These are phyloP conservation scores for Trametes cingulata DNA, from an alignment of 768 basidiomycete genomes.

Conservation along the genomic window DNA sequence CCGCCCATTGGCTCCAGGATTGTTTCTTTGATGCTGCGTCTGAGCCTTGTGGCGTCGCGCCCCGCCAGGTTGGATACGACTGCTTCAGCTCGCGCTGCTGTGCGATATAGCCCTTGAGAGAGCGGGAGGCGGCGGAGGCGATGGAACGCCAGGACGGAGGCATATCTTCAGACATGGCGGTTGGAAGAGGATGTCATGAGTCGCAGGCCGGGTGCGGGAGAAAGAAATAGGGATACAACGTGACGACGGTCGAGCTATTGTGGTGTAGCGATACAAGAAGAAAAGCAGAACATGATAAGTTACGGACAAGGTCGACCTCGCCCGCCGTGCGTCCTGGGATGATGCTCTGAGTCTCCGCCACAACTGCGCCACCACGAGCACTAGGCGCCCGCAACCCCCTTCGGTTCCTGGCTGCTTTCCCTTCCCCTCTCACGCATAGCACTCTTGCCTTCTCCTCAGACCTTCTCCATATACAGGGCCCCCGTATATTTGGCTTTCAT, in stretches of 20 bases:
- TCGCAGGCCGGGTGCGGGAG: neutral
- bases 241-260: neutral
- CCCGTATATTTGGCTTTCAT: no score
- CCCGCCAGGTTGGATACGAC: slow-evolving; percentile 21
- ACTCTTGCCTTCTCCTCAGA: neutral
- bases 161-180: slow-evolving; percentile 34
- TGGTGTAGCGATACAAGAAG: neutral
- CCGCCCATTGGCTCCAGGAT: slow-evolving; percentile 65
- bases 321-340: neutral
- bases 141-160: slow-evolving; percentile 31
- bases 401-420: no score
- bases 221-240: slow-evolving; percentile 1
- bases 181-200: slow-evolving; percentile 1
- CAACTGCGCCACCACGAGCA: slow-evolving; percentile 1
- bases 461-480: neutral
- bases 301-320: neutral
- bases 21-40: slow-evolving; percentile 35
- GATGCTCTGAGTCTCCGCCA: neutral
- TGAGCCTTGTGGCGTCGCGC: neutral
- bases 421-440: neutral
- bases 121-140: slow-evolving; percentile 36
- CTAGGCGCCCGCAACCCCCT: neutral
- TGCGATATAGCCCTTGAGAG: slow-evolving; percentile 52
- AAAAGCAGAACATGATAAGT: neutral
- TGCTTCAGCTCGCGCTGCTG: slow-evolving; percentile 42